phyloP scores from a whole-genome alignment of 2,329 filamentous ascomycete genomes.

The Fusarium subtropicale region DNA sequence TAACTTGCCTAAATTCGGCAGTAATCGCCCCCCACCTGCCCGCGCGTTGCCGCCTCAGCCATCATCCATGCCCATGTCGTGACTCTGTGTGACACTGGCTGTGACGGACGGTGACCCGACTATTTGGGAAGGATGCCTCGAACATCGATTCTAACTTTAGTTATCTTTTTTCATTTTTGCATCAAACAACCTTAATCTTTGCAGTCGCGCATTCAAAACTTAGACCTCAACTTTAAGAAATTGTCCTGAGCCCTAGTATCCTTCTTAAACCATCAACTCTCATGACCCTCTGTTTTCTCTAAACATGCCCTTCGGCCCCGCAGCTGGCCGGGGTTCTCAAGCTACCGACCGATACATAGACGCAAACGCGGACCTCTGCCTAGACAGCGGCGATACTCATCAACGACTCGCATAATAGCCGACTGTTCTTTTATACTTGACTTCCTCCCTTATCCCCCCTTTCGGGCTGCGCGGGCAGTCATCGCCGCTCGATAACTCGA shows the following conservation, averaged over 20 bases:
- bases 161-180: conserved; percentile 16
- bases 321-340: conserved; percentile 51
- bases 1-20: conserved; percentile 13
- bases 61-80: conserved; percentile 41
- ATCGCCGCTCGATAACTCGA: conserved; percentile 27
- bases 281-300: conserved; percentile 42
- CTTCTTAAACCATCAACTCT: conserved; percentile 3
- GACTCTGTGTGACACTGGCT: conserved; percentile 39
- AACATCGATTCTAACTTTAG: conserved; percentile 24
- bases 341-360: conserved; percentile 50
- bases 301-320: conserved; percentile 53
- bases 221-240: conserved; percentile 4
- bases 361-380: conserved; percentile 31
- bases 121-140: conserved; percentile 42
- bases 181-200: conserved; percentile 11
- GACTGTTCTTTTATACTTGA: conserved; percentile 11
- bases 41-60: conserved; percentile 43
- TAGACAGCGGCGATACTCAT: conserved; percentile 19
- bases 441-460: conserved; percentile 8
- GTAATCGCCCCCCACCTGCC: conserved; percentile 23
- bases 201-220: conserved; percentile 14
- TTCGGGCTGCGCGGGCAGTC: conserved; percentile 36
- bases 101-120: conserved; percentile 44
- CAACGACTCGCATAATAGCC: conserved; percentile 20
- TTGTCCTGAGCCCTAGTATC: not conserved